A percentile compares a stretch with the other conserved stretches of the same genome.
These are phyloP conservation scores for Aspergillus costaricaensis DNA, from an alignment of 2,329 filamentous ascomycete genomes.

Conservation along the genomic window DNA sequence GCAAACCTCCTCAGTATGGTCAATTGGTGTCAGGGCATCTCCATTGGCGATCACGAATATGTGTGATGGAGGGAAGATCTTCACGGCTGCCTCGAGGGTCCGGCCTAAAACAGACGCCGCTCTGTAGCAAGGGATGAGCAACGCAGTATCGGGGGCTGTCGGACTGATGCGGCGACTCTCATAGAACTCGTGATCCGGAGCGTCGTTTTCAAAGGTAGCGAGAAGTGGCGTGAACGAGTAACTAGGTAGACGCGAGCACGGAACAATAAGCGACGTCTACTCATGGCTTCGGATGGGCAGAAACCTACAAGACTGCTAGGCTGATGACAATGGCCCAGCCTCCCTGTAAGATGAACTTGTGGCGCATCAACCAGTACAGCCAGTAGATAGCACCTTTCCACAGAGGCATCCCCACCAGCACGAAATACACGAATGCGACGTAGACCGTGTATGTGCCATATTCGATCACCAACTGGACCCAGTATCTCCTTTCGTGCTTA, in stretches of 20 bases:
- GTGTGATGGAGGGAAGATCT: conserved; percentile 49
- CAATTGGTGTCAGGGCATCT: conserved; percentile 49
- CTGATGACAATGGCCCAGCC: conserved; percentile 46
- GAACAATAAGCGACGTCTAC: background rate
- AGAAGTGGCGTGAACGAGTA: conserved; percentile 36
- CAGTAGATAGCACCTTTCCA: conserved; percentile 51
- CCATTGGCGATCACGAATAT: conserved; percentile 55
- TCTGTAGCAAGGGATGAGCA: conserved; percentile 54
- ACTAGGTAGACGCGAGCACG: conserved; percentile 15
- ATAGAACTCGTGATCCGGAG: conserved; percentile 23
- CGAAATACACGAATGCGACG: conserved; percentile 47
- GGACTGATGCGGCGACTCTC: conserved; percentile 18
- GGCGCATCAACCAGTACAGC: conserved; percentile 45
- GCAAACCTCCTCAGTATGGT: conserved; percentile 52
- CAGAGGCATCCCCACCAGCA: conserved; percentile 49
- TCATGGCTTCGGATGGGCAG: background rate
- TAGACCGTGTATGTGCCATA: conserved; percentile 41
- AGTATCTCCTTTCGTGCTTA: conserved; percentile 32
- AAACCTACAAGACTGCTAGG: conserved; percentile 38
- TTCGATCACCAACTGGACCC: conserved; percentile 42
- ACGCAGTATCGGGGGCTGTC: conserved; percentile 39
- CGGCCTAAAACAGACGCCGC: conserved; percentile 45
- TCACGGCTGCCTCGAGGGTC: conserved; percentile 49
- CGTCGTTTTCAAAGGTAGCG: conserved; percentile 36
- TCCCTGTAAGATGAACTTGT: conserved; percentile 44